Evolutionary conservation across 306 rosid species (phyloP), one percentile per base, ranked within the genome.

Genomic region (Trifolium repens): DNA sequence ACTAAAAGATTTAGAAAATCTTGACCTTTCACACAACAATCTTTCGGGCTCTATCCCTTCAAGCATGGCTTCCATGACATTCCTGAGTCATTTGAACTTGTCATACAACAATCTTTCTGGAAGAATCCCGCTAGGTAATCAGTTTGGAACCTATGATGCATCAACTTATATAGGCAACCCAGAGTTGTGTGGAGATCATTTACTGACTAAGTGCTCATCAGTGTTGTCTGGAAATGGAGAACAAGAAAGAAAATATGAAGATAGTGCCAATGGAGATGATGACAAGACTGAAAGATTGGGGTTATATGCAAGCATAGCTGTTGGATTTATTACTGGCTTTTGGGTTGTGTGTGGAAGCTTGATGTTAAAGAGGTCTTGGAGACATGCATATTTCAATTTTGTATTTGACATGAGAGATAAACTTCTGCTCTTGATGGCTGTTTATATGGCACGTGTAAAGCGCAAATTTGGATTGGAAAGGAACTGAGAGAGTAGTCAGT

Each of bases 311-410:
- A 73, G 78, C 60, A 73, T 73, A 27, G 78, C 8, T 44, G 2
- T 40, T 2, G 76, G 67, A 40, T 55, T 13, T 35, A 57, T 72
- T 2, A 72, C 76, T 1, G 66, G 67, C 15, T 72, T 72, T 24
- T 72, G 76, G 76, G 12, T 22, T 27, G 76, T 72, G 39, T 72
- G 76, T 22, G 66, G 76, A 34, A 55, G 76, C 66, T 72, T 72
- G 54, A 1, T 44, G 59, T 32, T 73, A 11, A 73, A 73, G 58
- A 72, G 47, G 60, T 59, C 78, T 60, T 73, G 78, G 78, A 73
- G 78, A 73, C 69, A 73, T 43, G 78, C 78, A 35, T 73, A 60
- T 73, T 73, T 73, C 26, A 44, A 60, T 8, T 73, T 44, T 61
- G 12, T 73, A 13, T 60, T 8, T 46, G 61, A 73, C 35, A 44